phyloP scores from a whole-genome alignment of 176 grass and related monocot species.

The Pharus latifolius region DNA sequence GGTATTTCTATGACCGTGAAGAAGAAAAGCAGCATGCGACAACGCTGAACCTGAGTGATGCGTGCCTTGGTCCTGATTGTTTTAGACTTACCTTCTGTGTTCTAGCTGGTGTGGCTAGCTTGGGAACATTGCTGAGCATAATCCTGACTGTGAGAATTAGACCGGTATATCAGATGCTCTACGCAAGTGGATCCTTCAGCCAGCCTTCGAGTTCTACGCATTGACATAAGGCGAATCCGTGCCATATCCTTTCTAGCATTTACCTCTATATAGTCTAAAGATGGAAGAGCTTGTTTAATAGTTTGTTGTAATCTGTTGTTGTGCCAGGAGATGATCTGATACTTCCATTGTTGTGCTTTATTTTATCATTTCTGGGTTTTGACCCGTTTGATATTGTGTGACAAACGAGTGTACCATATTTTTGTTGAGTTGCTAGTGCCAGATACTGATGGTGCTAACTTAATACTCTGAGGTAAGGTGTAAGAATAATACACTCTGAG shows the following conservation, averaged over 20 bases:
- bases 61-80: slow-evolving; percentile 74
- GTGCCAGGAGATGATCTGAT: neutral
- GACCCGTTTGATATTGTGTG: neutral
- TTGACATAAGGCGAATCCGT: slow-evolving; percentile 2
- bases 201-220: slow-evolving; percentile 45
- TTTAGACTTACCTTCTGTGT: slow-evolving; percentile 72
- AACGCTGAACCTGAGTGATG: slow-evolving; percentile 10
- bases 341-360: neutral
- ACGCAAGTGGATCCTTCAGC: slow-evolving; percentile 75
- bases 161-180: slow-evolving; percentile 88
- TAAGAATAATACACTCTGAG: no score
- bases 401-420: neutral
- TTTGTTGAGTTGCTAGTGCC: neutral
- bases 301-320: neutral
- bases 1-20: slow-evolving; percentile 72
- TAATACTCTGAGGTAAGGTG: neutral
- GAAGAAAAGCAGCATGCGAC: slow-evolving; percentile 39
- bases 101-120: slow-evolving; percentile 41
- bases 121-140: slow-evolving; percentile 70
- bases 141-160: slow-evolving; percentile 63
- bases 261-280: neutral
- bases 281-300: neutral
- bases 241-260: neutral
- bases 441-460: slow-evolving; percentile 2
- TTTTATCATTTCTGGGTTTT: neutral